These are phyloP conservation scores for Collybia sp. DNA, from an alignment of 768 basidiomycete genomes.

Conservation along the genomic window DNA sequence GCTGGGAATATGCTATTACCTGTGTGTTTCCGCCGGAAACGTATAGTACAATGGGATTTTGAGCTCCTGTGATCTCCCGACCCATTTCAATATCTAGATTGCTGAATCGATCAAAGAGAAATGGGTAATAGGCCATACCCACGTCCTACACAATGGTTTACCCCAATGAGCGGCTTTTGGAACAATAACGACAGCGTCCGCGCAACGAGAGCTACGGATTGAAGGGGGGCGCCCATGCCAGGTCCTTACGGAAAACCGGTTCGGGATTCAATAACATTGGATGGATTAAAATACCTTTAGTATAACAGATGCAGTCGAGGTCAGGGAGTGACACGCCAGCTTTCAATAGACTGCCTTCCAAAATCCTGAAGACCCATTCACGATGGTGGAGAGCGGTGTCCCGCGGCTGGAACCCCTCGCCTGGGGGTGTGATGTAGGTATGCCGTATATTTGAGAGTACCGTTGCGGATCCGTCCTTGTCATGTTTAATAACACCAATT, in stretches of 20 bases:
- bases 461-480: slow-evolving; percentile 60
- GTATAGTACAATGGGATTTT: slow-evolving; percentile 94
- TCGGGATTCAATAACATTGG: neutral
- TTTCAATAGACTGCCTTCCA: slow-evolving; percentile 67
- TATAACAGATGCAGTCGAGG: slow-evolving; percentile 94
- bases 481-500: slow-evolving; percentile 86
- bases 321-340: slow-evolving; percentile 71
- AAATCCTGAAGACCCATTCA: slow-evolving; percentile 83
- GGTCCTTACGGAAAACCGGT: slow-evolving; percentile 47
- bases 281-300: slow-evolving; percentile 68
- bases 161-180: slow-evolving; percentile 88
- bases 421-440: slow-evolving; percentile 98
- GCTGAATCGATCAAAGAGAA: neutral
- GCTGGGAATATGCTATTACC: slow-evolving; percentile 97
- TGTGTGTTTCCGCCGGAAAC: slow-evolving; percentile 99
- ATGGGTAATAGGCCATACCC: slow-evolving; percentile 21
- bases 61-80: slow-evolving; percentile 87
- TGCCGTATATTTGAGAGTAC: slow-evolving; percentile 93
- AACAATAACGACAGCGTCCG: slow-evolving; percentile 85
- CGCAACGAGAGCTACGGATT: slow-evolving; percentile 92
- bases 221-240: slow-evolving; percentile 98
- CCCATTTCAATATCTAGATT: slow-evolving; percentile 96
- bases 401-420: slow-evolving; percentile 93
- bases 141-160: slow-evolving; percentile 99
- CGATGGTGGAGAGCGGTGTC: slow-evolving; percentile 97